Base-by-base conservation (phyloP, 2,329 filamentous ascomycete species). In the Beauveria rudraprayagi region DNA sequence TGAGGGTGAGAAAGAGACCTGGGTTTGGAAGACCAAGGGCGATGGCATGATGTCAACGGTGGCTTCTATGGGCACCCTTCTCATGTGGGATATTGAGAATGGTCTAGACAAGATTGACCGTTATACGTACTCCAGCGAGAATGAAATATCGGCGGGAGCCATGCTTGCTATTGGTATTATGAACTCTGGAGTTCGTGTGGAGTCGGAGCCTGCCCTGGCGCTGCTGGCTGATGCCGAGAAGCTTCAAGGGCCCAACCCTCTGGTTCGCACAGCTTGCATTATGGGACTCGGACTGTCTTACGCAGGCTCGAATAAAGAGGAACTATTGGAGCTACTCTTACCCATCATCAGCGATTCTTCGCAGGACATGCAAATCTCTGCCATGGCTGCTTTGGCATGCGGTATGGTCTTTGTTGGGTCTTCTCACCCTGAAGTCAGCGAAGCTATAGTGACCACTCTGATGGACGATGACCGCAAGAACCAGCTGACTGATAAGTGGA, bases 1-100 rank as follows among this genome's bases (percentile, higher is more conserved):
- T 47, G 89, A 94, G 22, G 88, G 90, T 62, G 88, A 92, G 65
- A 95, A 96, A 78, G 87, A 89, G 68, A 90, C 89, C 65, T 99
- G 94, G 93, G 91, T 99, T 5, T 99, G 92, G 91, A 99, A 97
- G 80, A 97, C 95, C 22, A 99, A 99, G 77, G 92, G 95, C 47
- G 92, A 97, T 70, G 94, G 94, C 65, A 96, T 96, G 92, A 83
- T 96, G 76, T 97, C 94, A 1, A 97, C 93, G 0, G 90, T 95
- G 44, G 95, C 95, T 5, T 97, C 94, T 0, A 78, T 97, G 67
- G 94, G 94, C 70, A 93, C 94, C 69, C 81, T 99, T 19, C 80
- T 96, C 71, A 84, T 96, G 70, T 96, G 94, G 90, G 93, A 99
- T 70, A 88, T 96, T 24, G 93, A 97, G 70, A 87, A 85, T 66